Percentiles rank a stretch among this genome's conserved stretches.
These are phyloP conservation scores for Lepidium didymum DNA, from an alignment of 345 rosid species.

Conservation along the genomic window DNA sequence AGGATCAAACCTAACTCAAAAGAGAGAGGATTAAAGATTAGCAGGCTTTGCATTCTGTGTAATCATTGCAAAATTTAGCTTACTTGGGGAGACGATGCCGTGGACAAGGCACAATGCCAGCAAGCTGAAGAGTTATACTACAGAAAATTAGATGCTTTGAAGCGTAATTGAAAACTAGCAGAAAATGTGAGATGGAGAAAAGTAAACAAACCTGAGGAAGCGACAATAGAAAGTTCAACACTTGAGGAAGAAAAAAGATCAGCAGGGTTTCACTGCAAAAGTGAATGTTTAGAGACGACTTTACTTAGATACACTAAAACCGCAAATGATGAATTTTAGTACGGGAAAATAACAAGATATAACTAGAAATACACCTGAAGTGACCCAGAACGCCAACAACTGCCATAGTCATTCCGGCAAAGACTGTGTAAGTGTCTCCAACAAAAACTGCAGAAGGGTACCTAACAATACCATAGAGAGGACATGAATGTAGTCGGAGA, in stretches of 20 bases:
- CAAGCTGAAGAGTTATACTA: conserved; percentile 49
- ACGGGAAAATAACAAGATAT: background rate
- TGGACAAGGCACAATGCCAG: conserved; percentile 79
- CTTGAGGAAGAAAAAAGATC: conserved; percentile 92
- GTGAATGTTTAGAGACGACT: background rate
- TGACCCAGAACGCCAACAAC: conserved; percentile 94
- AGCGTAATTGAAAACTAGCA: background rate
- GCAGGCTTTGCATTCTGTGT: background rate
- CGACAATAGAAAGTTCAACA: conserved; percentile 80
- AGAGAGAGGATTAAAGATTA: background rate
- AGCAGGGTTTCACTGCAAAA: conserved; percentile 79
- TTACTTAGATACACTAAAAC: background rate
- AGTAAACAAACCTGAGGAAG: conserved; percentile 75
- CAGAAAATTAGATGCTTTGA: conserved; percentile 20
- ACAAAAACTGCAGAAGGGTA: conserved; percentile 97
- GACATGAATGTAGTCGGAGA: conserved; percentile 5
- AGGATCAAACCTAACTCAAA: conserved; percentile 68
- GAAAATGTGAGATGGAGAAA: conserved; percentile 7
- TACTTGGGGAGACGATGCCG: conserved; percentile 97
- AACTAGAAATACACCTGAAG: conserved; percentile 54
- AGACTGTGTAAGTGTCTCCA: conserved; percentile 95
- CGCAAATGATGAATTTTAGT: background rate
- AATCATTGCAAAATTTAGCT: background rate
- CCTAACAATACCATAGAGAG: conserved; percentile 39
- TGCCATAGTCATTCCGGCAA: conserved; percentile 99